Base-by-base conservation (phyloP, 179 eudicot species). In the Carnegiea gigantea region DNA sequence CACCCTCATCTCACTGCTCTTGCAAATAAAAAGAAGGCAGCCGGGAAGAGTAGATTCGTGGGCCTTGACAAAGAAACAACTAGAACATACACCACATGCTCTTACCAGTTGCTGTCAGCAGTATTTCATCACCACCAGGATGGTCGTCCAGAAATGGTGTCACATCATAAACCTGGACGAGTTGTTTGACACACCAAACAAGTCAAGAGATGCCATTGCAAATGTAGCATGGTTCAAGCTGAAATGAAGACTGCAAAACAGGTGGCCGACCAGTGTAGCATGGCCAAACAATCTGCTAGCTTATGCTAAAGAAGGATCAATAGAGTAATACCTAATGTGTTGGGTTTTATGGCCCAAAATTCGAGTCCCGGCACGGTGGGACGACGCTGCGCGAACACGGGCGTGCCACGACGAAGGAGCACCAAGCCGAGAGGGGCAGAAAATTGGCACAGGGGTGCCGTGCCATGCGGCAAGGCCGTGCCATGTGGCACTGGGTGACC, bases 121-220 rank as follows among this genome's bases (percentile, higher is more conserved):
- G 74, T 40, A 93, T 89, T 78, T 93, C 97, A 38, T 93, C 95
- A 77, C 97, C 97, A 30, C 95, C 97, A 8, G 97, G 97, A 80
- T 93, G 97, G 53, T 93, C 97, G 53, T 93, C 97, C 81, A 93
- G 64, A 85, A 92, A 93, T 33, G 90, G 46, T 20, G 97, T 89
- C 46, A 93, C 95, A 67, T 93, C 90, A 77, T 92, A 93, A 14
- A 88, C 93, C 97, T 93, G 72, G 20, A 23, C 60, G 64, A 73
- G 75, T 36, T 24, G 59, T 24, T 62, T 28, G 54, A 24, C 6
- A 84, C 59, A 65, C 51, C 1, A 36, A 0, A 48, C 23, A 70
- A 72, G 70, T 77, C 64, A 77, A 71, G 28, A 20, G 38, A 77
- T 40, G 40, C 24, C 57, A 21, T 26, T 33, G 36, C 11, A 17